A percentile compares a stretch with the other conserved stretches of the same genome.
phyloP scores from a whole-genome alignment of 371 early-diverging fungal genomes.

The Mortierella sp. region DNA sequence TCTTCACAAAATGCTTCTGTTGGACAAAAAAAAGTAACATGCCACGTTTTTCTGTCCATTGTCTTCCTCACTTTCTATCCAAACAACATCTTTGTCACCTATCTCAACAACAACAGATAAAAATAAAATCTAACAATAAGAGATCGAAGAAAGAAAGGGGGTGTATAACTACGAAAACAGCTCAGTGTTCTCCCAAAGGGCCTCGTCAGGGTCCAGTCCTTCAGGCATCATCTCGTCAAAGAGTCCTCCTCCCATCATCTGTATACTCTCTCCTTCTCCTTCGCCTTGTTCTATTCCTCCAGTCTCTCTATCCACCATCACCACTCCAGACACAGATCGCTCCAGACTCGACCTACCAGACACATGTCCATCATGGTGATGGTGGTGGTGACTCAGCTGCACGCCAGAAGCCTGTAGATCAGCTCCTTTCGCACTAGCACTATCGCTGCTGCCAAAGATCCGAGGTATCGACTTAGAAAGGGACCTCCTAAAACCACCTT shows the following conservation, averaged over 20 bases:
- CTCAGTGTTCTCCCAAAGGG: constrained; percentile 43
- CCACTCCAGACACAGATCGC: neutral
- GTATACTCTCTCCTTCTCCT: neutral
- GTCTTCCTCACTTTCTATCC: neutral
- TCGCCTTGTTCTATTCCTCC: neutral
- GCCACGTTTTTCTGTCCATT: neutral
- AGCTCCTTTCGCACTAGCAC: neutral
- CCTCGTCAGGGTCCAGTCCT: constrained; percentile 41
- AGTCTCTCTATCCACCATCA: neutral
- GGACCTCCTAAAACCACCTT: neutral
- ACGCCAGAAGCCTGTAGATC: neutral
- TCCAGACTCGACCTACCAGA: neutral
- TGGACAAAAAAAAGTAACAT: neutral
- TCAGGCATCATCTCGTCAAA: constrained; percentile 54
- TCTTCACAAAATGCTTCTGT: neutral
- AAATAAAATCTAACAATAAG: neutral
- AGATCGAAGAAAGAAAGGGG: neutral
- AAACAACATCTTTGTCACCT: neutral
- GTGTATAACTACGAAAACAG: constrained; percentile 17
- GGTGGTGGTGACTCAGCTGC: neutral
- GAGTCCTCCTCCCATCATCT: constrained; percentile 29
- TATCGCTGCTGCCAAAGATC: neutral
- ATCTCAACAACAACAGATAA: neutral
- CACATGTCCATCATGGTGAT: neutral
- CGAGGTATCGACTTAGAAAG: neutral